These are phyloP conservation scores for Fusarium sp. DNA, from an alignment of 2,329 filamentous ascomycete genomes.

Conservation along the genomic window DNA sequence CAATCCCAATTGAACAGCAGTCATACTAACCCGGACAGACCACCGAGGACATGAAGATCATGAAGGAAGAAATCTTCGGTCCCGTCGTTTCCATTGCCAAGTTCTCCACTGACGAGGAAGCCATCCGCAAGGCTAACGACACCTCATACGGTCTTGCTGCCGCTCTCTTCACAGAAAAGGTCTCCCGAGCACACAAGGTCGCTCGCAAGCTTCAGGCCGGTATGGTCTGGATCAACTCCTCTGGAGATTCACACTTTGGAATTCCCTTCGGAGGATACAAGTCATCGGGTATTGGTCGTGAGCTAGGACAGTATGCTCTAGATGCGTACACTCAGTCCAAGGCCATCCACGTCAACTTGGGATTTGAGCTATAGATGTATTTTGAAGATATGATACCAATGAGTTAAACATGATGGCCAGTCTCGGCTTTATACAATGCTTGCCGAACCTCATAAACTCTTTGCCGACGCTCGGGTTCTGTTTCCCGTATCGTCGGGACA, in stretches of 20 bases:
- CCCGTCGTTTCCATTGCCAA: conserved; percentile 45
- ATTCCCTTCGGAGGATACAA: conserved; percentile 48
- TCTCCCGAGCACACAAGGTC: conserved; percentile 53
- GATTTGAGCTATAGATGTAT: conserved; percentile 21
- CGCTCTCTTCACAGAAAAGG: conserved; percentile 66
- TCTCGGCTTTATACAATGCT: background rate
- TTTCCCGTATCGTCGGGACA: conserved; percentile 19
- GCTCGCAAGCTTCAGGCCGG: conserved; percentile 65
- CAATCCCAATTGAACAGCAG: conserved; percentile 28
- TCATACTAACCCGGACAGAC: conserved; percentile 29
- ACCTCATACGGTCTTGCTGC: conserved; percentile 65
- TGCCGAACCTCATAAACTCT: background rate
- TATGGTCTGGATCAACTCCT: conserved; percentile 54
- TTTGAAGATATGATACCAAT: conserved; percentile 14
- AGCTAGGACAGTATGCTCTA: conserved; percentile 43
- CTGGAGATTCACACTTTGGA: conserved; percentile 42
- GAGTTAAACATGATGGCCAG: background rate
- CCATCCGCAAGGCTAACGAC: conserved; percentile 49
- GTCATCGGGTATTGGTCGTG: conserved; percentile 42
- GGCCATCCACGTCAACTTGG: conserved; percentile 43
- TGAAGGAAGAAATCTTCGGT: conserved; percentile 49
- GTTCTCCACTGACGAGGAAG: conserved; percentile 43
- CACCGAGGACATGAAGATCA: conserved; percentile 44
- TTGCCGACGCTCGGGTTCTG: conserved; percentile 17
- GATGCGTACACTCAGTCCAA: conserved; percentile 46